A percentile compares a stretch with the other conserved stretches of the same genome.
Evolutionary conservation across 2,329 filamentous ascomycete genomes (phyloP).

Genomic region (Talaromyces sp.): DNA sequence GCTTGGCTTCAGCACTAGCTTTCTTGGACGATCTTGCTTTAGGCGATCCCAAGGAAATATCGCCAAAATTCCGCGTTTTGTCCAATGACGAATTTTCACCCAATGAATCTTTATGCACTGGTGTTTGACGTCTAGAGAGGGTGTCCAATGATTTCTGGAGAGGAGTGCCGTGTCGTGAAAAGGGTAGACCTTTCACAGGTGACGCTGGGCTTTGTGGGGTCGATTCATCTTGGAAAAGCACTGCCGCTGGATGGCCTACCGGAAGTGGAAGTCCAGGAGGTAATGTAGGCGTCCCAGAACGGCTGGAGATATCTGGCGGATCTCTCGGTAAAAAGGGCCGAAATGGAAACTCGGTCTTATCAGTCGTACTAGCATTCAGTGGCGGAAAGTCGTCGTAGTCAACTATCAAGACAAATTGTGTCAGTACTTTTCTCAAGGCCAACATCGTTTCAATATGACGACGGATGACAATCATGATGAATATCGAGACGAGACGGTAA

Average conservation of each 20-base stretch:
- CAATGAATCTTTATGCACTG: constrained; percentile 18
- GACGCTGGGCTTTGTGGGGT: constrained; percentile 19
- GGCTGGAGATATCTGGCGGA: constrained; percentile 19
- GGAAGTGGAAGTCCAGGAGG: constrained; percentile 39
- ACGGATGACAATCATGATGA: not conserved
- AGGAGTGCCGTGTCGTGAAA: constrained; percentile 24
- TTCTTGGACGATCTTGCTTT: constrained; percentile 28
- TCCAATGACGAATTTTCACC: constrained; percentile 16
- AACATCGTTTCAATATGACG: not conserved
- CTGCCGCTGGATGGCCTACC: constrained; percentile 32
- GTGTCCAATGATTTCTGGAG: constrained; percentile 19
- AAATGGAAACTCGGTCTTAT: constrained; percentile 29
- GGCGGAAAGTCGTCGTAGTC: constrained; percentile 45
- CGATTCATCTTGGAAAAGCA: constrained; percentile 20
- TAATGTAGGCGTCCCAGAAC: constrained; percentile 33
- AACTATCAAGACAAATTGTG: constrained; percentile 25
- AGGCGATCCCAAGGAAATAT: constrained; percentile 38
- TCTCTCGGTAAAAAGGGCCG: constrained; percentile 29
- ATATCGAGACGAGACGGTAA: constrained; percentile 10
- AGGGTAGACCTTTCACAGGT: constrained; percentile 20
- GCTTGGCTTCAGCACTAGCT: constrained; percentile 17
- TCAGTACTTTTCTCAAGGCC: constrained; percentile 19
- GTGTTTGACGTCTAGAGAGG: constrained; percentile 21
- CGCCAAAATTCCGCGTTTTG: constrained; percentile 25
- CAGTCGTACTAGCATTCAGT: constrained; percentile 33